These are phyloP conservation scores for Massarina eburnea DNA, from an alignment of 2,329 filamentous ascomycete species.

Conservation along the genomic window DNA sequence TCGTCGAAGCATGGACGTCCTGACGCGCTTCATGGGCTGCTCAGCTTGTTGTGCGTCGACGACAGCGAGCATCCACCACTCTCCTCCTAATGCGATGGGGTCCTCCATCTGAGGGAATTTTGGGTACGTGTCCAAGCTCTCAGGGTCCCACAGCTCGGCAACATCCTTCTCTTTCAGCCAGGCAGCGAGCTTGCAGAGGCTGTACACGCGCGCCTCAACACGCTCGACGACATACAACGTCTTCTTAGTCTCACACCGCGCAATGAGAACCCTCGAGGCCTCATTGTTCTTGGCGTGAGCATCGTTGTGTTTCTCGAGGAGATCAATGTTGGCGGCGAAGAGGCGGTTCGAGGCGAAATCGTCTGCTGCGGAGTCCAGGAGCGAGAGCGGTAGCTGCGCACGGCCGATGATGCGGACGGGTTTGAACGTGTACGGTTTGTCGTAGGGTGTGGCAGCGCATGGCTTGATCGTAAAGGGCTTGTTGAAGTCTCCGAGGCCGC, in stretches of 20 bases:
- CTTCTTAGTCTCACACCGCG: conserved; percentile 54
- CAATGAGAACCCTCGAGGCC: conserved; percentile 35
- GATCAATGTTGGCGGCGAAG: conserved; percentile 38
- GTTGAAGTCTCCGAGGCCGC: conserved; percentile 28
- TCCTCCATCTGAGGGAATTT: conserved; percentile 54
- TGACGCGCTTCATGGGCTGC: conserved; percentile 23
- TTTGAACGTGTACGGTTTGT: conserved; percentile 33
- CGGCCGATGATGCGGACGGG: conserved; percentile 40
- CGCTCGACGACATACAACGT: conserved; percentile 79
- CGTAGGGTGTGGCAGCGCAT: conserved; percentile 29
- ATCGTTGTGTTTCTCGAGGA: conserved; percentile 28
- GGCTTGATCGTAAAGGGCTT: conserved; percentile 36
- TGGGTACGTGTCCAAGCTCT: conserved; percentile 52
- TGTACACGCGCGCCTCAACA: conserved; percentile 63
- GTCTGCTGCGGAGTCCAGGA: conserved; percentile 35
- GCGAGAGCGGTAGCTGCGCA: conserved; percentile 41
- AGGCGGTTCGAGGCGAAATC: conserved; percentile 29
- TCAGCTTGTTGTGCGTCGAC: conserved; percentile 19
- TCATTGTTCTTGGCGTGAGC: conserved; percentile 4
- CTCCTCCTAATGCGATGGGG: conserved; percentile 1
- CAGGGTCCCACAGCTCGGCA: conserved; percentile 27
- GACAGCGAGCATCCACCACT: conserved; percentile 38
- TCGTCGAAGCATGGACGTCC: conserved; percentile 36
- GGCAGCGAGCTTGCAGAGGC: conserved; percentile 66
- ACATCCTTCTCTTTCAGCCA: conserved; percentile 66